Evolutionary conservation across 2,329 filamentous ascomycete species (phyloP), one percentile per base, ranked within the genome.

Genomic region (Alternaria sp.): DNA sequence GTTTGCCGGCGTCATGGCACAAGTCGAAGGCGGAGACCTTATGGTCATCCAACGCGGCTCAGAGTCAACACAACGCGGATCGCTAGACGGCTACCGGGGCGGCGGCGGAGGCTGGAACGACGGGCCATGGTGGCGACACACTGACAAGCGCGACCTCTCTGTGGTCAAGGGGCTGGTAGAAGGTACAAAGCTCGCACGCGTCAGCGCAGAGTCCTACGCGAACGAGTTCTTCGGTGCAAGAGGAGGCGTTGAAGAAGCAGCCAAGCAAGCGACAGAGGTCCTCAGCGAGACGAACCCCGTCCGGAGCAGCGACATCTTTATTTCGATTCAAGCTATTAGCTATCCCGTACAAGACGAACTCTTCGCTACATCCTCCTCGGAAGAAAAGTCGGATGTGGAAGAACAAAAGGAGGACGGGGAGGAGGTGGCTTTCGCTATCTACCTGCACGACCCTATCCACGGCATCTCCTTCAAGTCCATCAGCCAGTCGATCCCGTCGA

Each of bases 1-100:
- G 67, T 99, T 99, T 83, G 91, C 91, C 59, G 90, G 93, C 57
- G 94, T 99, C 74, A 99, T 99, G 96, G 88, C 93, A n/a, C 96
- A 99, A 82, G 96, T 99, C 49, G 96, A 99, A 82, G 96, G 96
- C 68, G 96, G 96, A 59, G 96, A 98, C 74, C 86, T 99, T 17
- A 86, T 98, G 57, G 96, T 99, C 59, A 89, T 98, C 64, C 96
- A 99, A 82, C 92, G 94, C 40, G 96, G 96, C 19, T 91, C 93
- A 65, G 96, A 98, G 81, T 92, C 90, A 52, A 88, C 90, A 50
- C 89, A 88, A 28, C 89, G 89, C 49, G 88, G 86, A 45, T 88
- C 89, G 2, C 85, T 91, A 51, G 85, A 84, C 62, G 86, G 86
- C 43, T 87, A 86, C 72, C 81, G 81, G 44, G 80, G 86, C 25